phyloP scores from a whole-genome alignment of 768 basidiomycete genomes.

The Lentinula sp. region DNA sequence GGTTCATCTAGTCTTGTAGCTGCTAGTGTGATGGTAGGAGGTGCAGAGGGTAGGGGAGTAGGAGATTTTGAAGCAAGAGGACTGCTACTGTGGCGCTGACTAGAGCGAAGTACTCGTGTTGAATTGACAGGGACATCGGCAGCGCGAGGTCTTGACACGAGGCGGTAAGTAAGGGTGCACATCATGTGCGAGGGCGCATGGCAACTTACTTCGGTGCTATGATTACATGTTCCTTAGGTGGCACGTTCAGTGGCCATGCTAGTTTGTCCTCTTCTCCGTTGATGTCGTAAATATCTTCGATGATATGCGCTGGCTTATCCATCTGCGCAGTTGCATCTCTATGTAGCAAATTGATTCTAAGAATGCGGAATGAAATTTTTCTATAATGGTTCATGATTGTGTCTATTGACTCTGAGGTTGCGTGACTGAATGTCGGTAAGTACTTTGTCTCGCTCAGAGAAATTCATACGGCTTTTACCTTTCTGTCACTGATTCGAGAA shows the following conservation, averaged over 20 bases:
- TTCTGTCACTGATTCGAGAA: neutral
- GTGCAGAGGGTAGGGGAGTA: neutral
- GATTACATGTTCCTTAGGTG: neutral
- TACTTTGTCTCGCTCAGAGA: neutral
- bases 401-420: neutral
- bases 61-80: neutral
- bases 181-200: neutral
- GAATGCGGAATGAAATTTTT: conserved; percentile 2
- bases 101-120: conserved; percentile 1
- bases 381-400: neutral
- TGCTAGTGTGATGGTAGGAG: neutral
- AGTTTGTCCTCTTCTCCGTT: neutral
- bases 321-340: neutral
- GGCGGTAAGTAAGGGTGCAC: neutral
- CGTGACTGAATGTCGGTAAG: neutral
- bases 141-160: neutral
- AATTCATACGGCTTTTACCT: neutral
- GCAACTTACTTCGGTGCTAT: neutral
- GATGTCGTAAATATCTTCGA: conserved; percentile 4
- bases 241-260: neutral
- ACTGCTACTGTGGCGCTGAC: neutral
- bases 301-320: neutral
- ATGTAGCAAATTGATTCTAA: neutral
- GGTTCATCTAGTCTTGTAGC: neutral
- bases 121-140: neutral